Conservation (phyloP, 1,284 basidiomycete genomes). For the Xerocomus nothofagi region DNA sequence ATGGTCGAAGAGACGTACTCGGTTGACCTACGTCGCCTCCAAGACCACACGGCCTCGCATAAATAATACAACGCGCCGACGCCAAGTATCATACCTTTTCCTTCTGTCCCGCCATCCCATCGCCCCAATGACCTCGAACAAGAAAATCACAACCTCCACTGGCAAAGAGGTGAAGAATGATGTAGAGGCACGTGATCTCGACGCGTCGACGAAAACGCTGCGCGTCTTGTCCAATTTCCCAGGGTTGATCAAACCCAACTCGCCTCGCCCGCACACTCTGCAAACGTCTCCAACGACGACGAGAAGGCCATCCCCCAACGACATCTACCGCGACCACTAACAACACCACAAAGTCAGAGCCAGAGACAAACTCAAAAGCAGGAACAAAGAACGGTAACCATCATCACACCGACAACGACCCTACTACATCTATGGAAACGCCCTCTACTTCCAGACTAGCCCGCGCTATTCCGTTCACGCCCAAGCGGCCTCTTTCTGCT, state of each 20-base stretch:
- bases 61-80: not conserved
- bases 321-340: not conserved
- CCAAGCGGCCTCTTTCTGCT: constrained; percentile 50
- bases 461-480: constrained; percentile 49
- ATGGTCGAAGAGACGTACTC: constrained; percentile 21
- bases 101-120: not conserved
- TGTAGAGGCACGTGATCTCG: constrained; percentile 23
- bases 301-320: too few species aligned
- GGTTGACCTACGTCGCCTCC: constrained; percentile 13
- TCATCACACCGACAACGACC: constrained; percentile 4
- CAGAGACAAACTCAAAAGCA: not conserved
- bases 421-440: constrained; percentile 10
- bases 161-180: not conserved
- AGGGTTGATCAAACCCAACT: constrained; percentile 28
- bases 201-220: constrained; percentile 21
- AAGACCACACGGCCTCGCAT: constrained; percentile 8
- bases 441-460: constrained; percentile 34
- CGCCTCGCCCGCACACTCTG: not conserved
- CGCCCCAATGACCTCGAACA: constrained; percentile 7
- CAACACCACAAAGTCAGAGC: not conserved
- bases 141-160: not conserved
- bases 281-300: not conserved
- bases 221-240: constrained; percentile 31
- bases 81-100: not conserved
- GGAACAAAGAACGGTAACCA: constrained; percentile 1